Evolutionary conservation across 148 eudicot species (phyloP), one percentile per base, ranked within the genome.

Genomic region (Hydrangea macrophylla): DNA sequence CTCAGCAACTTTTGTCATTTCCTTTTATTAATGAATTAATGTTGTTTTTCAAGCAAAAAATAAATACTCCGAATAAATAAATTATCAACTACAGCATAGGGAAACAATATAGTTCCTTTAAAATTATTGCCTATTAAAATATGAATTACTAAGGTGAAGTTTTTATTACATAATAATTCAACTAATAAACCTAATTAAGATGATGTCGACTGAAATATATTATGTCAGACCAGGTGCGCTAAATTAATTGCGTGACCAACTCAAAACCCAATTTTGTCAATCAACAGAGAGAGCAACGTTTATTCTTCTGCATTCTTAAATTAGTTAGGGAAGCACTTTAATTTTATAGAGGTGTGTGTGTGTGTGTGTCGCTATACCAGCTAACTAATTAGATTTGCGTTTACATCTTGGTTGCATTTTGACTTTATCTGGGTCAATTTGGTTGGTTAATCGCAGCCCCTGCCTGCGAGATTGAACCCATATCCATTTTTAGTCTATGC

Each of bases 241-340:
- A 22, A 3, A 48, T 48, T 2, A 48, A 1, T 48, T 17, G n/a
- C 23, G 15, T 48, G 51, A 12, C 22, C 53, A 48, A 48, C 15
- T 48, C 23, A 48, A 48, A 48, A 1, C 53, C 53, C 53, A 48
- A 8, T 22, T 20, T 48, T 48, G 39, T 48, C 53, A 2, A 18
- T 15, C 53, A 48, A 44, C 23, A 48, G 6, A 17, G 2, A 35
- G 39, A 8, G 39, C 6, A 48, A n/a, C 20, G 23, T 3, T 45
- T 17, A n/a, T 35, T 35, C n/a, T 45, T 45, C 53, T 18, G 5
- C 20, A 45, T 0, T 17, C n/a, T 45, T 18, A 0, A 33, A 20
- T 59, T 25, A 5, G 63, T 59, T 35, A 59, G 12, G 20, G 20
- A 59, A 59, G 40, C 63, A 59, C 63, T 59, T 31, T 30, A 4